Percentiles rank a stretch among this genome's conserved stretches.
phyloP scores from a whole-genome alignment of 371 early-diverging fungal genomes.

The Modicella reniformis region DNA sequence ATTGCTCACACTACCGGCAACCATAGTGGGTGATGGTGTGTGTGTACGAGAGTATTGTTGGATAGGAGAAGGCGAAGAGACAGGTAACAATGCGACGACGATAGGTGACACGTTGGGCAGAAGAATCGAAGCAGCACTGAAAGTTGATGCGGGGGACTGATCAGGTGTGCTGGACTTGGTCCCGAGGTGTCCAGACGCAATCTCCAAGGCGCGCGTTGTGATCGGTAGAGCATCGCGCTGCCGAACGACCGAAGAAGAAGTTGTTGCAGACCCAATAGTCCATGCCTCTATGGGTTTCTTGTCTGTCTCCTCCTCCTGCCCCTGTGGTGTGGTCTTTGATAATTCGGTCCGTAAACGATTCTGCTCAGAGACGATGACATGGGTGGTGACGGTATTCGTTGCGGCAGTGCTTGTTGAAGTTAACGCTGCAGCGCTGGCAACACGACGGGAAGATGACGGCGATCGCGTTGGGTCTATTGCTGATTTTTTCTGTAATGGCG shows the following conservation, averaged over 20 bases:
- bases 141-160: background rate
- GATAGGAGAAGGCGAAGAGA: background rate
- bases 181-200: constrained; percentile 16
- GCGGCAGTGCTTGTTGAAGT: background rate
- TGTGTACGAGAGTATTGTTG: background rate
- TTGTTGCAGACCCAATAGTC: constrained; percentile 39
- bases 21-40: background rate
- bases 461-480: background rate
- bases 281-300: constrained; percentile 39
- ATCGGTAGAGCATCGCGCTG: constrained; percentile 45
- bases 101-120: background rate
- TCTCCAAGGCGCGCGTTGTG: constrained; percentile 29
- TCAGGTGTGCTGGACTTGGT: background rate
- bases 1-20: constrained; percentile 2
- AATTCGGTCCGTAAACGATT: constrained; percentile 8
- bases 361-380: constrained; percentile 16
- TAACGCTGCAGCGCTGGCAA: constrained; percentile 7
- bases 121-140: constrained; percentile 1
- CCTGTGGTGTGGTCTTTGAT: background rate
- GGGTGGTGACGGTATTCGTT: constrained; percentile 24
- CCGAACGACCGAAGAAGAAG: constrained; percentile 4
- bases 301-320: background rate
- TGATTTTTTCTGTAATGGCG: constrained; percentile 14
- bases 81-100: background rate
- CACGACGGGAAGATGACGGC: background rate